phyloP scores from a whole-genome alignment of 768 basidiomycete genomes.

The Kwoniella sp. region DNA sequence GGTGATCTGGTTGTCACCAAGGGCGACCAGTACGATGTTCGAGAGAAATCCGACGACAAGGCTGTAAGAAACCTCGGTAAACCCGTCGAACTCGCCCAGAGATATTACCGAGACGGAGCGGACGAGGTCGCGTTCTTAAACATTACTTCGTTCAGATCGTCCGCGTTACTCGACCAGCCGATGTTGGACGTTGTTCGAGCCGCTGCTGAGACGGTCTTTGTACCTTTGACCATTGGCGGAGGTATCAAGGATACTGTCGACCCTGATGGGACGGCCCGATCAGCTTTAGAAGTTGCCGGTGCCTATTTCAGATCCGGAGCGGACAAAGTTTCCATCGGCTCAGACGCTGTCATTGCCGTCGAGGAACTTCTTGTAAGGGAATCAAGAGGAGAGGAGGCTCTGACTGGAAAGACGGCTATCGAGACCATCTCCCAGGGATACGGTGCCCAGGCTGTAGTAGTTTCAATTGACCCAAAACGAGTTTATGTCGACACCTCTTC shows the following conservation, averaged over 20 bases:
- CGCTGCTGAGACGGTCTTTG: slow-evolving; percentile 85
- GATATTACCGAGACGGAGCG: slow-evolving; percentile 83
- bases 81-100: slow-evolving; percentile 84
- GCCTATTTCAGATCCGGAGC: slow-evolving; percentile 96
- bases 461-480: slow-evolving; percentile 90
- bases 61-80: slow-evolving; percentile 93
- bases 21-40: slow-evolving; percentile 98
- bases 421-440: slow-evolving; percentile 88
- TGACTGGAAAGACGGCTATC: slow-evolving; percentile 75
- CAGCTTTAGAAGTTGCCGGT: slow-evolving; percentile 90
- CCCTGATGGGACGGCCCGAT: slow-evolving; percentile 84
- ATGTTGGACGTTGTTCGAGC: slow-evolving; percentile 94
- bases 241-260: slow-evolving; percentile 96
- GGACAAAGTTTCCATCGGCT: slow-evolving; percentile 97
- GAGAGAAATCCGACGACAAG: slow-evolving; percentile 65
- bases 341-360: slow-evolving; percentile 91
- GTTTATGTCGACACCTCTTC: slow-evolving; percentile 68
- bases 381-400: slow-evolving; percentile 56
- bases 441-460: slow-evolving; percentile 95
- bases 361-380: slow-evolving; percentile 65
- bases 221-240: slow-evolving; percentile 97
- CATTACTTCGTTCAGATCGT: slow-evolving; percentile 98
- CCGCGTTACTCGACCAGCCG: slow-evolving; percentile 91
- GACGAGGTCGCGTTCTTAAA: slow-evolving; percentile 98
- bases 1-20: slow-evolving; percentile 99